phyloP scores from a whole-genome alignment of 2,329 filamentous ascomycete genomes.

The Botrytis tulipae region DNA sequence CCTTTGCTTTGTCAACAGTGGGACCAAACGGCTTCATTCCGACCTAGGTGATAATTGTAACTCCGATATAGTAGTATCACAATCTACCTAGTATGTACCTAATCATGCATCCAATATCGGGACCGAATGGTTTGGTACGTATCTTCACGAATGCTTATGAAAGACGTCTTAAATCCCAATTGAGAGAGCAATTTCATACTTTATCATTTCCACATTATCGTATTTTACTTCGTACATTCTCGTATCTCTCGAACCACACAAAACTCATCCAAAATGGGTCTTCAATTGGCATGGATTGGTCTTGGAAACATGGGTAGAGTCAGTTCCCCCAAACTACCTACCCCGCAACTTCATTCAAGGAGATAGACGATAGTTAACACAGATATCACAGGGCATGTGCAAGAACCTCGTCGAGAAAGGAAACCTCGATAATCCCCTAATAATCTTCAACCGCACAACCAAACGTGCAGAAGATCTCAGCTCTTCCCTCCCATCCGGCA shows the following conservation, averaged over 20 bases:
- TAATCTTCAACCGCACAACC: constrained; percentile 77
- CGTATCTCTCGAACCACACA: background rate
- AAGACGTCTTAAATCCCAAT: background rate
- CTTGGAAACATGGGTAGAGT: constrained; percentile 86
- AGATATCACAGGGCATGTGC: constrained; percentile 60
- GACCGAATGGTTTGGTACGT: background rate
- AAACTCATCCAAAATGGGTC: constrained; percentile 47
- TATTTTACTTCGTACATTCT: background rate
- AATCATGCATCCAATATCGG: background rate
- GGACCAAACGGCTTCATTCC: background rate
- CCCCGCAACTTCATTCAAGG: background rate
- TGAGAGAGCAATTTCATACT: background rate
- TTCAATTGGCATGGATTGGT: constrained; percentile 73
- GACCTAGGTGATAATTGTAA: background rate
- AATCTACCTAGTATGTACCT: background rate
- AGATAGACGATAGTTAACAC: constrained; percentile 7
- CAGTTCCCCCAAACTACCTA: constrained; percentile 39
- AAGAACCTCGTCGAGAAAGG: constrained; percentile 81
- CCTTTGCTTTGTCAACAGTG: too few relatives aligned
- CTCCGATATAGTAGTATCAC: background rate
- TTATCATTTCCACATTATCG: background rate
- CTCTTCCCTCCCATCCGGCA: constrained; percentile 56
- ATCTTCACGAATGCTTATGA: background rate
- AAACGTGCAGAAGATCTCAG: constrained; percentile 64
- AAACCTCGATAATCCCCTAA: constrained; percentile 65